phyloP scores from a whole-genome alignment of 345 rosid genomes.

The Salix udensis region DNA sequence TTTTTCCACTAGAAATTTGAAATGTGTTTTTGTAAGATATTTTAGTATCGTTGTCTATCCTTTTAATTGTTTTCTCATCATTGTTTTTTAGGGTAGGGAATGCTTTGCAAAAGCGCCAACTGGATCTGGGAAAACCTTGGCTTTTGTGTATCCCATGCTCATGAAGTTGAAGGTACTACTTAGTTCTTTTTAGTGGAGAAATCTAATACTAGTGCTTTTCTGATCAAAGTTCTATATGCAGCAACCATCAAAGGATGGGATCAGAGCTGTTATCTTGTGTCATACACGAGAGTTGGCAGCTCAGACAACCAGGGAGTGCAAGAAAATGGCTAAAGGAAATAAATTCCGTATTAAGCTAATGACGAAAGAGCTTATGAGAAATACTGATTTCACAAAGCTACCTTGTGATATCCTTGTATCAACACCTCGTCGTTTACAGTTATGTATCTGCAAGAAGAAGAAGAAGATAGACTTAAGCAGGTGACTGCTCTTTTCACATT shows the following conservation, averaged over 20 bases:
- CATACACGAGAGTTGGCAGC: constrained; percentile 90
- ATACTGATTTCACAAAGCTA: constrained; percentile 57
- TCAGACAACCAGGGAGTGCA: constrained; percentile 88
- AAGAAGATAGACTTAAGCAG: constrained; percentile 79
- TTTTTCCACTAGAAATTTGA: not conserved
- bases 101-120: constrained; percentile 98
- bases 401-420: constrained; percentile 79
- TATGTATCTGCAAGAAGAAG: constrained; percentile 60
- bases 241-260: constrained; percentile 60
- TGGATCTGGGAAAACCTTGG: constrained; percentile 93
- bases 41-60: not conserved
- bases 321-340: constrained; percentile 73
- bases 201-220: constrained; percentile 15
- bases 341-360: constrained; percentile 60
- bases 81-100: constrained; percentile 62
- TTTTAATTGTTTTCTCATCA: constrained; percentile 11
- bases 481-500: constrained; percentile 31
- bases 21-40: not conserved
- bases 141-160: constrained; percentile 88
- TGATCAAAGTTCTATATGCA: constrained; percentile 25
- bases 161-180: constrained; percentile 78
- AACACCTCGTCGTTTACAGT: constrained; percentile 68
- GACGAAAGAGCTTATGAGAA: constrained; percentile 70
- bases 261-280: constrained; percentile 80
- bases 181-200: constrained; percentile 1